phyloP scores from a whole-genome alignment of 306 rosid species.

The Ochetophila trinervis region DNA sequence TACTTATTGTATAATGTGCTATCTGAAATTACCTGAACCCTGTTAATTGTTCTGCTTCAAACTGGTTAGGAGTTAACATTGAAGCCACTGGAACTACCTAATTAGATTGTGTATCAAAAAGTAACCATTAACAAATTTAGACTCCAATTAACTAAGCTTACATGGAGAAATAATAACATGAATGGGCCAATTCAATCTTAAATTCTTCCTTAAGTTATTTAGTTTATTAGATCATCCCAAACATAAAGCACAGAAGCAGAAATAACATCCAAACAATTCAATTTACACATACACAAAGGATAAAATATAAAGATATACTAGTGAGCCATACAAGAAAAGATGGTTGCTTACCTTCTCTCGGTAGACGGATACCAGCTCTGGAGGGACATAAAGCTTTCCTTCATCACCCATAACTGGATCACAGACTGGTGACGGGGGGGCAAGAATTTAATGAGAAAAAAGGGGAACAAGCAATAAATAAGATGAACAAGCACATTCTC shows the following conservation, averaged over 20 bases:
- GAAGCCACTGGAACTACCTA: slow-evolving; percentile 96
- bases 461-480: slow-evolving; percentile 3
- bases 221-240: slow-evolving; percentile 6
- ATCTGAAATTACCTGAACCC: slow-evolving; percentile 52
- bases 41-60: slow-evolving; percentile 89
- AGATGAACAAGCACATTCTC: slow-evolving; percentile 1
- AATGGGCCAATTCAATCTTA: background rate
- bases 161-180: slow-evolving; percentile 7
- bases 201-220: background rate
- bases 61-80: slow-evolving; percentile 96
- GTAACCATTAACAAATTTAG: slow-evolving; percentile 14
- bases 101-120: slow-evolving; percentile 26
- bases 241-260: slow-evolving; percentile 17
- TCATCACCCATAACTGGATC: slow-evolving; percentile 99
- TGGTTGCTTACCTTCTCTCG: slow-evolving; percentile 73
- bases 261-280: slow-evolving; percentile 21
- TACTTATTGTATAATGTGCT: slow-evolving; percentile 2
- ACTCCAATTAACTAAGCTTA: background rate
- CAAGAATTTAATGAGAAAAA: slow-evolving; percentile 22
- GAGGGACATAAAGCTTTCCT: slow-evolving; percentile 90
- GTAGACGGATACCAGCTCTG: slow-evolving; percentile 76
- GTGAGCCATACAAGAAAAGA: background rate
- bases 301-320: background rate
- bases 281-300: background rate
- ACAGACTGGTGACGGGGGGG: slow-evolving; percentile 58